Base-by-base conservation (phyloP, 2,329 filamentous ascomycete genomes). In the Fusarium clavum region DNA sequence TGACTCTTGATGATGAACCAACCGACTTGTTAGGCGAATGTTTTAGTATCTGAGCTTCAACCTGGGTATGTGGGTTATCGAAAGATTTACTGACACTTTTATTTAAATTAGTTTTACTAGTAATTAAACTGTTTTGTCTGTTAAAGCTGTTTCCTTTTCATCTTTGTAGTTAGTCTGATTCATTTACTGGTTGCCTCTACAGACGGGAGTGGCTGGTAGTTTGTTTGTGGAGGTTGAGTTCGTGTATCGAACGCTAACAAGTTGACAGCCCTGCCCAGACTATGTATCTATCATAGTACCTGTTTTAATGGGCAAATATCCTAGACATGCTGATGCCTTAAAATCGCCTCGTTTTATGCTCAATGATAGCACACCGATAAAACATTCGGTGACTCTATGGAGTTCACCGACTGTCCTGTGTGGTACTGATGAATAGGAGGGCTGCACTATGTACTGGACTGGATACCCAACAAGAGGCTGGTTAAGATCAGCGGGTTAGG, bases 171-270 rank as follows among this genome's bases (percentile, higher is more conserved):
- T 47, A 55, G 8, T 22, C 27, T 43, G n/a, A 40, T 27, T 52
- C 16, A 24, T 16, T 27, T 14, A 9, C 22, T 25, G 30, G 48
- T 9, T 51, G 48, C 24, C 30, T 38, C 22, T 51, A 38, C 47
- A 22, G 27, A 53, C 52, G 67, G 62, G 67, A 67, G 67, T 70
- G 67, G 67, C 61, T 70, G 67, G 47, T 56, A 41, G 45, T 51
- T 55, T 48, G n/a, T 22, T 58, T 27, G 63, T 68, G 65, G 65
- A 67, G 57, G 53, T 58, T 51, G 43, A 68, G 47, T 63, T 49
- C 20, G 43, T 58, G 47, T 59, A 67, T 58, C 43, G 53, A 58
- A 63, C 61, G 52, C 57, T 67, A 69, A 27, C 25, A 53, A 24
- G 24, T 45, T 49, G 48, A 61, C 55, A 65, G 48, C 34, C 40